A percentile compares a stretch with the other conserved stretches of the same genome.
phyloP scores from a whole-genome alignment of 2,329 filamentous ascomycete species.

The Colletotrichum sp. region DNA sequence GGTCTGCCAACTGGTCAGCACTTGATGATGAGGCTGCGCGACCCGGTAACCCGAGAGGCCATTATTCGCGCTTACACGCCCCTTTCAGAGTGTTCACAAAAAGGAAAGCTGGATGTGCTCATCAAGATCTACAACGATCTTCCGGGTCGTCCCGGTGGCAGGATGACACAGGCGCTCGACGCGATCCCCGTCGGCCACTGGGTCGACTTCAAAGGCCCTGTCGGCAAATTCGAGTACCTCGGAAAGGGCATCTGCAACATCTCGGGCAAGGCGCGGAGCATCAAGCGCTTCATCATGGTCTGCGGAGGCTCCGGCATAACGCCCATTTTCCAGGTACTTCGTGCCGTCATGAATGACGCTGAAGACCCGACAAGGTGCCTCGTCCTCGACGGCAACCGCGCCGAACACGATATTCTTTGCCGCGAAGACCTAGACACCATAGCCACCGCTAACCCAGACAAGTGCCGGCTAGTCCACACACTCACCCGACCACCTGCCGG shows the following conservation, averaged over 20 bases:
- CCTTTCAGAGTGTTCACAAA: constrained; percentile 66
- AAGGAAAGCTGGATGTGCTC: constrained; percentile 74
- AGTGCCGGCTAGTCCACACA: constrained; percentile 71
- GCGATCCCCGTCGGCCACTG: constrained; percentile 72
- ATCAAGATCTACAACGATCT: constrained; percentile 82
- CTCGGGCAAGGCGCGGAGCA: constrained; percentile 56
- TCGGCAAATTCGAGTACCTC: constrained; percentile 84
- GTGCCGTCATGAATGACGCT: constrained; percentile 71
- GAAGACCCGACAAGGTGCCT: constrained; percentile 71
- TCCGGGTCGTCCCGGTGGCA: constrained; percentile 65
- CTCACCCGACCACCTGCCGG: constrained; percentile 66
- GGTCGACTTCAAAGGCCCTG: constrained; percentile 87
- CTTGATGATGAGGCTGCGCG: constrained; percentile 80
- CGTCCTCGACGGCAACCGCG: constrained; percentile 79
- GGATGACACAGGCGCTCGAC: constrained; percentile 84
- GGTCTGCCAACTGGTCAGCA: constrained; percentile 88
- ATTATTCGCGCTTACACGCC: constrained; percentile 91
- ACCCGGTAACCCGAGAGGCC: constrained; percentile 71
- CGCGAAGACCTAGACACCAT: constrained; percentile 73
- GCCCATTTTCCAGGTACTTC: constrained; percentile 85
- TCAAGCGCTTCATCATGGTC: constrained; percentile 82
- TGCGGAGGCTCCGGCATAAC: constrained; percentile 90
- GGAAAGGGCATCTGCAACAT: constrained; percentile 70
- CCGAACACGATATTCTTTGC: constrained; percentile 83
- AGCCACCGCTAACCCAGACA: constrained; percentile 54